phyloP scores from a whole-genome alignment of 192 early-diverging fungal species.

The Coemansia sp. region DNA sequence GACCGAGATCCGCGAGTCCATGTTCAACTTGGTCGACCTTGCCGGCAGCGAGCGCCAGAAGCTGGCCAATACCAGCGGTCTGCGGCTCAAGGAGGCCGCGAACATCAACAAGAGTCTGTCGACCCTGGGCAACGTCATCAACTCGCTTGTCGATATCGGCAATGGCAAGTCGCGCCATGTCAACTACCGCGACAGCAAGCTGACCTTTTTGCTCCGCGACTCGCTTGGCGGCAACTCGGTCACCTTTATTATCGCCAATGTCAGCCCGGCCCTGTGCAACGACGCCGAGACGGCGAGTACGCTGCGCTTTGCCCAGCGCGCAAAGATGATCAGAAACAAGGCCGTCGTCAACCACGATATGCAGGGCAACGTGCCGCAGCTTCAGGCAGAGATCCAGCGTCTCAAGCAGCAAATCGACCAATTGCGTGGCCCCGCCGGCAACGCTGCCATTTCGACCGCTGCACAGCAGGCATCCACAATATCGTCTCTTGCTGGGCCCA shows the following conservation, averaged over 20 bases:
- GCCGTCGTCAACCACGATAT: slow-evolving; percentile 68
- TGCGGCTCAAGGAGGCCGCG: slow-evolving; percentile 72
- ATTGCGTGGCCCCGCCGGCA: background rate
- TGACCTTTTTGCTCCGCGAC: slow-evolving; percentile 66
- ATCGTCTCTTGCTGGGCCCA: too few species aligned
- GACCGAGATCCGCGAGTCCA: slow-evolving; percentile 60
- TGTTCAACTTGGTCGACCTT: slow-evolving; percentile 77
- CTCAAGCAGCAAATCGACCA: slow-evolving; percentile 53
- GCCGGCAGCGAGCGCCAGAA: slow-evolving; percentile 75
- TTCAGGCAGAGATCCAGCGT: slow-evolving; percentile 59
- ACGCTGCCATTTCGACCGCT: background rate
- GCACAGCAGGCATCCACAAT: background rate
- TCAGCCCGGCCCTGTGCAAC: slow-evolving; percentile 55
- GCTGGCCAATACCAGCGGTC: slow-evolving; percentile 59
- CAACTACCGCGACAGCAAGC: slow-evolving; percentile 67
- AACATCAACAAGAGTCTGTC: slow-evolving; percentile 82
- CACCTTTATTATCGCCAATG: slow-evolving; percentile 65
- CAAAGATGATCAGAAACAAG: slow-evolving; percentile 72
- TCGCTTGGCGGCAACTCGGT: slow-evolving; percentile 70
- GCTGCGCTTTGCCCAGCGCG: slow-evolving; percentile 64
- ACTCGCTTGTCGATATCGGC: slow-evolving; percentile 67
- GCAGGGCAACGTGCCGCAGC: slow-evolving; percentile 62
- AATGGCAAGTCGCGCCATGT: slow-evolving; percentile 61
- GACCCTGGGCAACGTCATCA: slow-evolving; percentile 79
- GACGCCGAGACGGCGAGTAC: slow-evolving; percentile 63